Conservation (phyloP, 441 rosid genomes). For the Bruguiera hainesii region DNA sequence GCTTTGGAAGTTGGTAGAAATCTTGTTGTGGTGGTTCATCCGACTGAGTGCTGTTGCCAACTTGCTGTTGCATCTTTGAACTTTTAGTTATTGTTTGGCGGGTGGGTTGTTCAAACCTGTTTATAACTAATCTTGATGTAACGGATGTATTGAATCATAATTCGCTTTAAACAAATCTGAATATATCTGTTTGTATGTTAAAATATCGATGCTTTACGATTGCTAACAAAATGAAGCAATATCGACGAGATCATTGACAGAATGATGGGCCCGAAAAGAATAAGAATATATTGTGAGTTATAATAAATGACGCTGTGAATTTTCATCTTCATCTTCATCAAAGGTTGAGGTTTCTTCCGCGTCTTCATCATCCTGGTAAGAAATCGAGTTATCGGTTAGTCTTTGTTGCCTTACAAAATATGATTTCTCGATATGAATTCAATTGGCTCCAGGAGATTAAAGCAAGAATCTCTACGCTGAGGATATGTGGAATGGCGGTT, state of each 20-base stretch:
- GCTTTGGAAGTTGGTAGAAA: not conserved
- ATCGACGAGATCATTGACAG: constrained; percentile 17
- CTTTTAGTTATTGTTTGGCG: constrained; percentile 12
- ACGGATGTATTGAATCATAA: not conserved
- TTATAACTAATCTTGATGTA: not conserved
- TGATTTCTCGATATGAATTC: no score
- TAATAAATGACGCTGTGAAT: constrained; percentile 30
- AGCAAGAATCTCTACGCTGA: not conserved
- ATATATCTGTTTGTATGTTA: no score
- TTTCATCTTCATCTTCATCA: constrained; percentile 35
- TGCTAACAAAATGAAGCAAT: constrained; percentile 14
- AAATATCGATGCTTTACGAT: no score
- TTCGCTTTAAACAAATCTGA: not conserved
- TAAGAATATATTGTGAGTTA: constrained; percentile 6
- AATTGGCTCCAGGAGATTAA: not conserved
- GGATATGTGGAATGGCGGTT: no score
- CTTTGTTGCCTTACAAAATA: no score
- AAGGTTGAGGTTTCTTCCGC: constrained; percentile 30
- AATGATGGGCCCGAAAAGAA: constrained; percentile 14
- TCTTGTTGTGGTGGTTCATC: constrained; percentile 14
- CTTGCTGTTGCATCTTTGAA: not conserved
- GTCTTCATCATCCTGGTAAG: constrained; percentile 25
- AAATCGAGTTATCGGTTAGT: not conserved
- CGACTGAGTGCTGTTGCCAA: not conserved
- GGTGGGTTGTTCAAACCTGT: not conserved